Evolutionary conservation across 2,329 filamentous ascomycete species (phyloP).

Genomic region (Celoporthe dispersa): DNA sequence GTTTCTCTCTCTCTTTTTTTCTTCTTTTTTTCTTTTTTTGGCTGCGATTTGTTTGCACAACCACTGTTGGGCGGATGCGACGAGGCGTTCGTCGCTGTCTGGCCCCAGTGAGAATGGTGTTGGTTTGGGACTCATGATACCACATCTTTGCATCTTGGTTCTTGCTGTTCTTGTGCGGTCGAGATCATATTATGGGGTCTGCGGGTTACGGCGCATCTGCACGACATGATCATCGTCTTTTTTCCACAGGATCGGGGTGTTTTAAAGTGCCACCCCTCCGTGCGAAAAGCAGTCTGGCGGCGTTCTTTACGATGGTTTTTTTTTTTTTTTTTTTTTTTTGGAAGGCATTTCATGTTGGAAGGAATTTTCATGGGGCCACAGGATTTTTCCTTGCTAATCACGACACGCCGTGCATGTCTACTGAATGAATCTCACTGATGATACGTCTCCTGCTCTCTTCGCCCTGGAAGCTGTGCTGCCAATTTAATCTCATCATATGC

Average conservation of each 20-base stretch:
- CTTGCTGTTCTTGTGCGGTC: background rate
- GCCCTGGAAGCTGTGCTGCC: too few species aligned
- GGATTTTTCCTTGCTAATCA: background rate
- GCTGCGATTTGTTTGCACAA: background rate
- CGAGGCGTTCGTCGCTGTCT: background rate
- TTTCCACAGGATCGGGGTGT: too few species aligned
- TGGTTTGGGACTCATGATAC: background rate
- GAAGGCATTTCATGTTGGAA: background rate
- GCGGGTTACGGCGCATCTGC: background rate
- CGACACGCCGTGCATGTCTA: background rate
- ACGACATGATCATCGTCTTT: background rate
- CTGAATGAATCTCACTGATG: background rate
- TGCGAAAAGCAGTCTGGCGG: background rate
- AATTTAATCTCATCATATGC: too few species aligned
- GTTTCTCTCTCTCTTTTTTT: background rate
- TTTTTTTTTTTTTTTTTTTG: background rate
- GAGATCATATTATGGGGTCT: background rate
- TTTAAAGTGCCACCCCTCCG: too few species aligned
- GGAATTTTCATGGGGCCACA: background rate
- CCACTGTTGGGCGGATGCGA: background rate
- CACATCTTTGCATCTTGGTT: background rate
- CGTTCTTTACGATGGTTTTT: background rate
- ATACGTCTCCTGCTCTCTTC: background rate
- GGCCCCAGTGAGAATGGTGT: too few species aligned
- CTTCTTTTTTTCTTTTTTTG: background rate